Evolutionary conservation across 1,284 basidiomycete genomes (phyloP).

Genomic region (Microbotryum silenes-acaulis): DNA sequence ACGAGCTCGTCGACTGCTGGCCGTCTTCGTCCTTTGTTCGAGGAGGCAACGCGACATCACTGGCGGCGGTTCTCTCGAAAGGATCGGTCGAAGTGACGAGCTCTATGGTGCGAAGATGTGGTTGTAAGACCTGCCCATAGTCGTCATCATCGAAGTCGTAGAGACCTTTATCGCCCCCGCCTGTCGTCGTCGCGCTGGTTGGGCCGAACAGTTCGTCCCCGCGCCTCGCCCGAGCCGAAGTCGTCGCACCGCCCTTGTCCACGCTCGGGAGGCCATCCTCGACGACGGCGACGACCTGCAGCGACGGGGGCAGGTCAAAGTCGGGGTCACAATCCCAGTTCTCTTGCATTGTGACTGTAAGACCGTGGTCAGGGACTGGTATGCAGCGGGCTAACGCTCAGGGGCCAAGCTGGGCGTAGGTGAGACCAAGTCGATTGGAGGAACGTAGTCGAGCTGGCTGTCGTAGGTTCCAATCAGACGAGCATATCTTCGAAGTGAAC

Average conservation of each 20-base stretch:
- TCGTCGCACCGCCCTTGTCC: neutral
- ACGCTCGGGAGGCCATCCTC: neutral
- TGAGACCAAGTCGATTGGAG: no score
- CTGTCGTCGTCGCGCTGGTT: no score
- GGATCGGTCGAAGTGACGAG: neutral
- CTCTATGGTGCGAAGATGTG: neutral
- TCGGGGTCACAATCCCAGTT: slow-evolving; percentile 21
- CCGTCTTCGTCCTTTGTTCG: slow-evolving; percentile 8
- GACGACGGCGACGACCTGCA: neutral
- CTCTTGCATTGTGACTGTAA: neutral
- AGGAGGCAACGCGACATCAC: neutral
- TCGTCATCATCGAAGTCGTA: slow-evolving; percentile 5
- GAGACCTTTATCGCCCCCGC: neutral
- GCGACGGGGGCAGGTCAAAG: slow-evolving; percentile 6
- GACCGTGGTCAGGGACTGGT: no score
- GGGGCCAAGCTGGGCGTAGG: no score
- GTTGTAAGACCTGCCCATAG: neutral
- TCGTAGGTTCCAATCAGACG: no score
- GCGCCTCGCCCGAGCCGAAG: neutral
- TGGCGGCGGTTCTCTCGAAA: neutral
- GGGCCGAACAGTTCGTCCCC: neutral
- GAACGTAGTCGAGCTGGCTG: no score
- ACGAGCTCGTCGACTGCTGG: slow-evolving; percentile 12
- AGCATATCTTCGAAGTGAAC: no score
- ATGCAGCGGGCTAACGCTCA: no score